Conservation (phyloP, 495 filamentous ascomycete genomes). For the Penicillium daleae region DNA sequence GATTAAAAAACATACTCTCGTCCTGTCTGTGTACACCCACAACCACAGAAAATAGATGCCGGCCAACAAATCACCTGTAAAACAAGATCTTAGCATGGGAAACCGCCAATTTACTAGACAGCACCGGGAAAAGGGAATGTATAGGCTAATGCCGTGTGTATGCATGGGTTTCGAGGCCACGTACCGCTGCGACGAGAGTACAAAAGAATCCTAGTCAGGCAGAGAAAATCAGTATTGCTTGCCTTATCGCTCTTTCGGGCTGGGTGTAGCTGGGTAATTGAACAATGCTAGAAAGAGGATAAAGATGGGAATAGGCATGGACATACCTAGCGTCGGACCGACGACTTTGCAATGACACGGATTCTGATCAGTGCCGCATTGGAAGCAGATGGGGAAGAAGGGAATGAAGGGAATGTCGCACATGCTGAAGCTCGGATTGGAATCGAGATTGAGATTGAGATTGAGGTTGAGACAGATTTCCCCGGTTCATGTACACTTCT, state of each 20-base stretch:
- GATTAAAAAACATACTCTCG: conserved; percentile 55
- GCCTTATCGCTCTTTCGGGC: background rate
- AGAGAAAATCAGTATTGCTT: conserved; percentile 3
- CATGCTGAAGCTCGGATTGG: conserved; percentile 26
- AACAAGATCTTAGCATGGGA: no score
- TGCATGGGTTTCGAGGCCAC: conserved; percentile 17
- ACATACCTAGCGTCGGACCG: conserved; percentile 59
- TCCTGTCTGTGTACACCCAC: conserved; percentile 58
- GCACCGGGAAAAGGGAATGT: background rate
- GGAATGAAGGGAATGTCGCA: conserved; percentile 44
- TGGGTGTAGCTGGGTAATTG: background rate
- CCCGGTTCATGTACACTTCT: background rate
- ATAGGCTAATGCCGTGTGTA: background rate
- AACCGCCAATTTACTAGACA: no score
- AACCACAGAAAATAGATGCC: conserved; percentile 62
- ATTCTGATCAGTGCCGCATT: conserved; percentile 62
- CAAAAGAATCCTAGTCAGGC: conserved; percentile 42
- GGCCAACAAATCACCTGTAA: conserved; percentile 63
- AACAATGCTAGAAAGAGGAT: background rate
- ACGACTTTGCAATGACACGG: conserved; percentile 66
- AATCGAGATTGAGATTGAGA: background rate
- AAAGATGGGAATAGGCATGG: no score
- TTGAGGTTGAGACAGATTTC: background rate
- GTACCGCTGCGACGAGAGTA: conserved; percentile 56
- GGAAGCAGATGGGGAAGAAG: conserved; percentile 56